A percentile compares a stretch with the other conserved stretches of the same genome.
Evolutionary conservation across 2,329 filamentous ascomycete species (phyloP).

Genomic region (Claviceps sp.): DNA sequence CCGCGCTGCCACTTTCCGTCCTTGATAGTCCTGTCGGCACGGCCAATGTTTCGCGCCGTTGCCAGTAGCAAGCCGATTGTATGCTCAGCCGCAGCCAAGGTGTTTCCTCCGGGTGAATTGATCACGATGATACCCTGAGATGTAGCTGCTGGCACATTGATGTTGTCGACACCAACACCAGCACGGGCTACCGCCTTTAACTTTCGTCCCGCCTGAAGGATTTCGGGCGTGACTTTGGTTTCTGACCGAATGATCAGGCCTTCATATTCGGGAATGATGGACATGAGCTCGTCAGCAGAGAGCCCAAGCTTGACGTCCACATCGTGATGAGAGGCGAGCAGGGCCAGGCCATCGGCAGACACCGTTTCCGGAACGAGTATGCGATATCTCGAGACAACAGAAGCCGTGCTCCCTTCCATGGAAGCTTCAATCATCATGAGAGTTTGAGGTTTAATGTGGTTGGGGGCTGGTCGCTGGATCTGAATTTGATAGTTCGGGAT

Average conservation of each 20-base stretch:
- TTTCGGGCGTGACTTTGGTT: constrained; percentile 60
- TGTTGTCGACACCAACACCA: constrained; percentile 74
- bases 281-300: constrained; percentile 46
- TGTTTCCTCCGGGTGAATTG: constrained; percentile 68
- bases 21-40: constrained; percentile 56
- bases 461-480: background rate
- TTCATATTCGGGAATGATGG: constrained; percentile 58
- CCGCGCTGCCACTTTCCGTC: constrained; percentile 63
- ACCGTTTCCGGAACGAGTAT: constrained; percentile 71
- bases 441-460: background rate
- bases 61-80: constrained; percentile 63
- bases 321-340: constrained; percentile 52
- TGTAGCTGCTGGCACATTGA: constrained; percentile 61
- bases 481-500: no score
- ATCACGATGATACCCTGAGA: constrained; percentile 64
- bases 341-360: constrained; percentile 60
- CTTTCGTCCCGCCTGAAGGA: constrained; percentile 52
- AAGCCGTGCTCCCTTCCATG: constrained; percentile 2
- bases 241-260: constrained; percentile 70
- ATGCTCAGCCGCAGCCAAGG: constrained; percentile 67
- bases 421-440: constrained; percentile 16
- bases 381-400: constrained; percentile 17
- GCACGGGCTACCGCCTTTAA: constrained; percentile 69
- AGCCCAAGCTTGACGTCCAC: constrained; percentile 56
- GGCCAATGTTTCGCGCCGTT: constrained; percentile 59